These are phyloP conservation scores for Lactifluus echinatus DNA, from an alignment of 768 basidiomycete species.

Conservation along the genomic window DNA sequence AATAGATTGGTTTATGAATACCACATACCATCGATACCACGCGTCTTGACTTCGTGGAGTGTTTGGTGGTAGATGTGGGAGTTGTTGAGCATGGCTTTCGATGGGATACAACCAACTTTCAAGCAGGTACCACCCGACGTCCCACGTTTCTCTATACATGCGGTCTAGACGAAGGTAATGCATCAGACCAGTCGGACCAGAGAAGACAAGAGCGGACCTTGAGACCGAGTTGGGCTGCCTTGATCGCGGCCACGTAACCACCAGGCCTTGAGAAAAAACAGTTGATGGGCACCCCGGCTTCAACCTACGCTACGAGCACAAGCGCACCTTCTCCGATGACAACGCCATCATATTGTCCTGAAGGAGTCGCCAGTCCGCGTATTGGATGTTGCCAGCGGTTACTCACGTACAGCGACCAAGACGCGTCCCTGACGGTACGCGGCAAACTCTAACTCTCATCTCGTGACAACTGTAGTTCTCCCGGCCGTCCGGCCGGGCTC, in stretches of 20 bases:
- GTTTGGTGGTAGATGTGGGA: slow-evolving; percentile 96
- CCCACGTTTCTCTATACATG: slow-evolving; percentile 95
- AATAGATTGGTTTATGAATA: background rate
- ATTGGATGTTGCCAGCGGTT: slow-evolving; percentile 35
- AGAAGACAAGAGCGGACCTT: slow-evolving; percentile 43
- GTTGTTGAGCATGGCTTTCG: slow-evolving; percentile 99
- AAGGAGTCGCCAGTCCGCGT: slow-evolving; percentile 60
- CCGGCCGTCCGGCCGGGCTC: too few relatives aligned
- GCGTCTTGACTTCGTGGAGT: slow-evolving; percentile 75
- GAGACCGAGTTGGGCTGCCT: slow-evolving; percentile 94
- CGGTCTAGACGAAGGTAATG: slow-evolving; percentile 49
- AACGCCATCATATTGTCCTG: slow-evolving; percentile 84
- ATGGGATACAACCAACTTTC: slow-evolving; percentile 98
- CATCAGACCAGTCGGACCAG: background rate
- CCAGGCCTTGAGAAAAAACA: slow-evolving; percentile 60
- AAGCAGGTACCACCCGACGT: slow-evolving; percentile 94
- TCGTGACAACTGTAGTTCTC: slow-evolving; percentile 48
- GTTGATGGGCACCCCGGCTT: background rate
- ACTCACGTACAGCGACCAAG: slow-evolving; percentile 20
- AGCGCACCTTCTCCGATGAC: slow-evolving; percentile 87
- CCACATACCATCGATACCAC: slow-evolving; percentile 84
- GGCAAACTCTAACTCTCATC: background rate
- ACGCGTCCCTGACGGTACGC: slow-evolving; percentile 63
- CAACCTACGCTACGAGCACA: background rate
- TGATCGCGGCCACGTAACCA: slow-evolving; percentile 97